Conservation (phyloP, 2,329 filamentous ascomycete genomes). For the Pochonia chlamydosporia region DNA sequence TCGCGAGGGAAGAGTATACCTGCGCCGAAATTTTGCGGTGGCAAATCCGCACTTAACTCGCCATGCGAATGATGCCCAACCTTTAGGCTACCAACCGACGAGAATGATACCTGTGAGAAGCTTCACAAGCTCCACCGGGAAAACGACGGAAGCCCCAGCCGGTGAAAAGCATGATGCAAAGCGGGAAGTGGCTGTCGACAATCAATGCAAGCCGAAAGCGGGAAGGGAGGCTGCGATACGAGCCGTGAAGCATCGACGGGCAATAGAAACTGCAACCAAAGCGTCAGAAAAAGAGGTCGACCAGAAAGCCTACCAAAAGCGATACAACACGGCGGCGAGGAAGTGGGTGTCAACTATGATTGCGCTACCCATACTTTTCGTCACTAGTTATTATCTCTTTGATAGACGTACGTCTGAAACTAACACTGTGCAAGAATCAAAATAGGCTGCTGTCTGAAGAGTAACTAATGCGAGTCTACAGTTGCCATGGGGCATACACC, state of each 20-base stretch:
- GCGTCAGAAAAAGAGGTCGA: conserved; percentile 14
- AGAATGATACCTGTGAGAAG: not conserved
- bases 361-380: conserved; percentile 47
- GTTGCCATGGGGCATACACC: not conserved
- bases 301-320: conserved; percentile 31
- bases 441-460: not conserved
- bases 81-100: no score
- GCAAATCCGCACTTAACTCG: no score
- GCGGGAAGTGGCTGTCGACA: not conserved
- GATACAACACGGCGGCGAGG: conserved; percentile 38
- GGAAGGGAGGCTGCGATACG: conserved; percentile 17
- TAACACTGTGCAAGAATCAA: not conserved
- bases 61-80: no score
- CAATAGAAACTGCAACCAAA: conserved; percentile 11
- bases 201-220: conserved; percentile 2
- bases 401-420: conserved; percentile 44
- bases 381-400: conserved; percentile 50
- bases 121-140: not conserved
- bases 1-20: no score
- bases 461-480: not conserved
- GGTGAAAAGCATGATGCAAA: not conserved
- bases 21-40: no score
- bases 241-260: conserved; percentile 15
- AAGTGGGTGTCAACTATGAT: conserved; percentile 43
- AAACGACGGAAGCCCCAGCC: no score